Conservation (phyloP, 2,329 filamentous ascomycete species). For the Penicillium brevicompactum region DNA sequence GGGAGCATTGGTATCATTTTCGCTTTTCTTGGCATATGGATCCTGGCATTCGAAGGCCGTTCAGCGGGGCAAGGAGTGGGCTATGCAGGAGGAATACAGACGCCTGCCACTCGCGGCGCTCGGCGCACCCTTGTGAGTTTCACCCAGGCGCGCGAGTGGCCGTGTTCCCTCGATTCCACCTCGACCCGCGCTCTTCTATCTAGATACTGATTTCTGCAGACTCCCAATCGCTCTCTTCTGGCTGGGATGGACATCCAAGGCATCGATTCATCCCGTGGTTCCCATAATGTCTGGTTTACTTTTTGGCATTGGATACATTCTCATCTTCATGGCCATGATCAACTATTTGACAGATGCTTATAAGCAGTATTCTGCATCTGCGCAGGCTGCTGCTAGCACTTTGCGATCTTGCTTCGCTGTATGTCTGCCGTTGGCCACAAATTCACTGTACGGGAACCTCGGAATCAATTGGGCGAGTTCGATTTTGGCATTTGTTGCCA, state of each 20-base stretch:
- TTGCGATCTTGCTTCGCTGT: slow-evolving; percentile 1
- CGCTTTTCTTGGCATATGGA: slow-evolving; percentile 67
- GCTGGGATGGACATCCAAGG: slow-evolving; percentile 36
- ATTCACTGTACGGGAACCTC: background rate
- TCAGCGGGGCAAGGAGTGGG: slow-evolving; percentile 55
- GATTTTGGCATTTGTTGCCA: background rate
- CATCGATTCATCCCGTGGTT: slow-evolving; percentile 22
- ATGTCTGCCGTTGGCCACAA: slow-evolving; percentile 3
- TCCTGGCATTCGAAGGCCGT: slow-evolving; percentile 55
- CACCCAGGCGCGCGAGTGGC: background rate
- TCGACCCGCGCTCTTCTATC: background rate
- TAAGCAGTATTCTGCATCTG: slow-evolving; percentile 3
- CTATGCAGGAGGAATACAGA: slow-evolving; percentile 60
- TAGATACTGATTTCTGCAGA: slow-evolving; percentile 35
- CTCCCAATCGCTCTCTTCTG: slow-evolving; percentile 51
- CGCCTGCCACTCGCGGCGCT: slow-evolving; percentile 70
- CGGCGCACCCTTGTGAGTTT: slow-evolving; percentile 56
- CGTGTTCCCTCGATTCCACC: background rate
- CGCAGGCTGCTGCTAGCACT: slow-evolving; percentile 7
- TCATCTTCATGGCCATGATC: background rate
- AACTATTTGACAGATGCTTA: slow-evolving; percentile 4
- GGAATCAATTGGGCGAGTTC: slow-evolving; percentile 7
- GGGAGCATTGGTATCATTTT: slow-evolving; percentile 60
- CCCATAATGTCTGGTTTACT: slow-evolving; percentile 53
- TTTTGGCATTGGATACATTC: background rate